Evolutionary conservation across 2,329 filamentous ascomycete species (phyloP), one percentile per base, ranked within the genome.

Genomic region (Albifimbria verrucaria): DNA sequence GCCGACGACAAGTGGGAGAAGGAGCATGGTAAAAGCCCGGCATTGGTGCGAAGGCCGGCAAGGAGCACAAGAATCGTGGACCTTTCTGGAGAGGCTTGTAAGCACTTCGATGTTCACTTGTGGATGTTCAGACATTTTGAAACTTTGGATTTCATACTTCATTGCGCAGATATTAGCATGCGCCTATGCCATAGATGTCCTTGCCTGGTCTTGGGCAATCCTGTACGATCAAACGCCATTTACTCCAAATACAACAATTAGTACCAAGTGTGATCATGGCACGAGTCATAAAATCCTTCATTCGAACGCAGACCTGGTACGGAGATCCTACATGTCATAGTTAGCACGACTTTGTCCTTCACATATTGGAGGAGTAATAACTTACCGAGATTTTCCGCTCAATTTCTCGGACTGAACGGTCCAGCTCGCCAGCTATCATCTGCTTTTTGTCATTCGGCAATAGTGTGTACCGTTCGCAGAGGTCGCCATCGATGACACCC

Each of bases 401-500:
- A 65, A 99, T 94, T 73, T 97, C 90, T 62, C 91, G 77, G 52
- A 97, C 86, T 42, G 90, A 93, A 54, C 94, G 86, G 72, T 97
- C 94, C 61, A 97, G 72, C 72, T 97, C 93, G 49, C 83, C 92
- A 2, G 93, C 93, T 75, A 99, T 96, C 83, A 92, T 92, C 72
- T 91, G 86, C 79, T 97, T 96, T 77, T 90, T 92, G 64, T 97
- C 93, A 61, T 87, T 88, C 23, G 88, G 81, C 55, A 99, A 77
- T 55, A 94, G 75, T 54, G 91, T 84, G 72, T 91, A 99, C 61
- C 92, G 83, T 77, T 99, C 94, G 64, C 94, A 96, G 41, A 99
- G 77, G 73, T 99, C 94, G 24, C 94, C 94, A 71, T 99, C 94
- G 63, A 99, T 96, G 24, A 95, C 86, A 9, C 92, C 92, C 79